Conservation (phyloP, 2,329 filamentous ascomycete species). For the Bimuria novae-zelandiae region DNA sequence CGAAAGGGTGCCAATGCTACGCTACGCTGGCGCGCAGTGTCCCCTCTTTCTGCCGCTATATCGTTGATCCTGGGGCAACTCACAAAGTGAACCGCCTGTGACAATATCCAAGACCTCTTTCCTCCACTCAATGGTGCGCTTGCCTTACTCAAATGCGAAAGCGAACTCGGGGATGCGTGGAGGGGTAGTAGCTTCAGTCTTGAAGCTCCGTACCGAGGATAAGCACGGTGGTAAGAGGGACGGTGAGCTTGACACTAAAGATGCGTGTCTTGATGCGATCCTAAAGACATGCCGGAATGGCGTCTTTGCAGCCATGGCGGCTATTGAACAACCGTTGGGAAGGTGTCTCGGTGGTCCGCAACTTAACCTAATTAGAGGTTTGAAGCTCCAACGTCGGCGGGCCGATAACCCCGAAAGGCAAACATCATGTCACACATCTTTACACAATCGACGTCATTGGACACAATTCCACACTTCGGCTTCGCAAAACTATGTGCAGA, state of each 20-base stretch:
- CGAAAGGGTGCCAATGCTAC: too few species aligned
- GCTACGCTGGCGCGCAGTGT: too few species aligned
- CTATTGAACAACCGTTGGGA: conserved; percentile 1
- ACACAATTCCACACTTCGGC: too few species aligned
- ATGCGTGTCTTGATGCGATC: background rate
- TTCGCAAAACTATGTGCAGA: too few species aligned
- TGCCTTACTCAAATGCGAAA: conserved; percentile 61
- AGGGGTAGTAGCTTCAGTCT: conserved; percentile 26
- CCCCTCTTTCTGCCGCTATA: too few species aligned
- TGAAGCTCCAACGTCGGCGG: too few species aligned
- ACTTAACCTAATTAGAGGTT: too few species aligned
- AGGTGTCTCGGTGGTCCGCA: too few species aligned
- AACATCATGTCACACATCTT: too few species aligned
- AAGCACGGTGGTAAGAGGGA: conserved; percentile 7
- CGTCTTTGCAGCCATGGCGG: conserved; percentile 2
- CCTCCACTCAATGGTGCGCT: conserved; percentile 14
- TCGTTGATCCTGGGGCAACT: background rate
- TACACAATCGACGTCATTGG: too few species aligned
- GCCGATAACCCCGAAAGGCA: too few species aligned
- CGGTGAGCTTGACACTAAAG: conserved; percentile 1
- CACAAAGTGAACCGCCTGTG: background rate
- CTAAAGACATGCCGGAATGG: background rate
- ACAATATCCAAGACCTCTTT: background rate
- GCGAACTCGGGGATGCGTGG: conserved; percentile 51
- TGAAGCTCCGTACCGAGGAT: conserved; percentile 28